Evolutionary conservation across 257 asterid species (phyloP), one percentile per base, ranked within the genome.

Genomic region (Scutellaria galericulata): DNA sequence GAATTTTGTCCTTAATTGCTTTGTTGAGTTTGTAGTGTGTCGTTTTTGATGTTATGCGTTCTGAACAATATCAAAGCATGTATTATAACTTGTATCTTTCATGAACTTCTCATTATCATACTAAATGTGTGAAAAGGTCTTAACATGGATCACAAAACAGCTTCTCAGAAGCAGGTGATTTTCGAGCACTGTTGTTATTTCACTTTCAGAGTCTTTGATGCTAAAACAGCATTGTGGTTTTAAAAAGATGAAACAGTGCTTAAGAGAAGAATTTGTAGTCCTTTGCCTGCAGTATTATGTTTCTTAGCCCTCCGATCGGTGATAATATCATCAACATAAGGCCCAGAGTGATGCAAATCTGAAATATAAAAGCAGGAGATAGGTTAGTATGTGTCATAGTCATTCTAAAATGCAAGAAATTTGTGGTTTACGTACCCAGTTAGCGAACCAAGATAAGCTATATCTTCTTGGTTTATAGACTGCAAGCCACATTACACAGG

Each of bases 401-500:
- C 22, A 31, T 5, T 37, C 14, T 39, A 37, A 14, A 5, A 22
- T 24, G 39, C 15, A 53, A 59, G 22, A 10, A 53, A 63, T 41
- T 44, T 45, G 52, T 42, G 44, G 22, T 68, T 59, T 62, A 39
- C 64, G 37, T 78, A 84, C 92, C 95, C 89, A 88, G 79, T 83
- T 88, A 27, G 85, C 15, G 56, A 72, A 54, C 90, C 96, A 90
- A 76, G 95, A 86, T 7, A 85, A 61, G 84, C 96, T 71, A 64
- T 60, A 83, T 66, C 31, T 86, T 70, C 22, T 86, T 45, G 96
- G 96, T 70, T 84, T 90, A 77, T 85, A 86, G 76, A 90, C 80
- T 7, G 84, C 78, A 10, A 90, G 87, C 97, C 96, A 90, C 90
- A 88, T 78, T 20, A 88, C 78, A 68, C 97, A 88, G 18, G 96